Evolutionary conservation across 1,139 yeast species (phyloP), one percentile per base, ranked within the genome.

Genomic region (Blastobotrys elegans): DNA sequence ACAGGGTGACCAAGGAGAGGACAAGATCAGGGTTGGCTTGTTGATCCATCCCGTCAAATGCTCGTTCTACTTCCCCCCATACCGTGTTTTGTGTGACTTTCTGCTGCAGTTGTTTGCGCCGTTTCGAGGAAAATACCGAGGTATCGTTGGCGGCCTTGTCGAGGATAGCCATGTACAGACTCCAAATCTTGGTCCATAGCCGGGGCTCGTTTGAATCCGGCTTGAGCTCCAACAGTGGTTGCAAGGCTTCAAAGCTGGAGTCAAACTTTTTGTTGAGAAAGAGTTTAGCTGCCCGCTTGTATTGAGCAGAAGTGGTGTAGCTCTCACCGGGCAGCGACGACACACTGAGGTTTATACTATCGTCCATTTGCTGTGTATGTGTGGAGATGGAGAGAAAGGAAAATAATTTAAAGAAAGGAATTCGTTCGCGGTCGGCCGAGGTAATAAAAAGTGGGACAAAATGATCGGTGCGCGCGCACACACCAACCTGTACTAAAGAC

Each of bases 221-320:
- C 3, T 37, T 31, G 7, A 21, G 33, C 8, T 27, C 17, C 17
- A 47, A 43, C 18, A 48, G 34, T 22, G 50, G 47, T 44, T 52
- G 49, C 24, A 59, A 45, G 16, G 53, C 42, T 17, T 53, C 51
- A 33, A 50, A 50, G 4, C 57, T 50, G 24, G 50, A 53, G 34
- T 50, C 52, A 41, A 59, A 58, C 48, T 50, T 50, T 40, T 56
- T 56, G 48, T 56, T 58, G 27, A 59, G 51, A 44, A 58, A 59
- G 20, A 51, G 51, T 46, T 55, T 56, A 20, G 59, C 57, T 5
- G 62, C 60, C 24, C 50, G 38, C 26, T 56, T 56, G 48, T 57
- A 58, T 17, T 41, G 26, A 17, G 40, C 43, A 3, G 44, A 14
- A 2, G 40, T 14, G 10, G 14, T 17, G 31, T 33, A 16, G 18